phyloP scores from a whole-genome alignment of 768 basidiomycete species.

The Phylloporus sp. region DNA sequence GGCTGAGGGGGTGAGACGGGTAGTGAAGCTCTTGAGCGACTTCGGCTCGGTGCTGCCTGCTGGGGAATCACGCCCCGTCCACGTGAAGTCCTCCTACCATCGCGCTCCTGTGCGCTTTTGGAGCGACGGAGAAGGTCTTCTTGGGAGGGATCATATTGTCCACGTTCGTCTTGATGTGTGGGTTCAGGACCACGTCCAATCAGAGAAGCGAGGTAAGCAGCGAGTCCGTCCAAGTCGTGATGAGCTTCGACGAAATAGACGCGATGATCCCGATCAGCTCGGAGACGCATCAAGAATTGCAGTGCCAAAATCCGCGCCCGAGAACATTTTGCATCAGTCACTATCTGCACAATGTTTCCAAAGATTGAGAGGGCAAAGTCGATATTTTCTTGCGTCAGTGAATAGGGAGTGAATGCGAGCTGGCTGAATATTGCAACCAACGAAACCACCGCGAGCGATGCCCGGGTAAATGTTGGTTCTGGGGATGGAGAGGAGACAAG shows the following conservation, averaged over 20 bases:
- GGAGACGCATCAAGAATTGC: conserved; percentile 82
- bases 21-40: conserved; percentile 52
- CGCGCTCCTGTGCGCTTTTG: conserved; percentile 46
- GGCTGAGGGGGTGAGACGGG: conserved; percentile 25
- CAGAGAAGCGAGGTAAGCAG: conserved; percentile 54
- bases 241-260: conserved; percentile 59
- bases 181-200: conserved; percentile 47
- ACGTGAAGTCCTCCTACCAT: conserved; percentile 47
- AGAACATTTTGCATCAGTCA: conserved; percentile 43
- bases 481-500: conserved; percentile 24
- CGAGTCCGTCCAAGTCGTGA: conserved; percentile 55
- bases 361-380: conserved; percentile 53
- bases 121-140: conserved; percentile 41
- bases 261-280: conserved; percentile 87
- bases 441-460: conserved; percentile 57
- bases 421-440: conserved; percentile 65
- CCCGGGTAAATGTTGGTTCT: conserved; percentile 36
- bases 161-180: conserved; percentile 25
- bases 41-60: conserved; percentile 49
- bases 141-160: conserved; percentile 18
- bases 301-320: conserved; percentile 66
- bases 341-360: conserved; percentile 44
- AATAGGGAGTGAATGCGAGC: conserved; percentile 63
- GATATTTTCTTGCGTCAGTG: conserved; percentile 42
- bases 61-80: conserved; percentile 45